Percentiles rank a stretch among this genome's conserved stretches.
Conservation (phyloP, 345 rosid species). For the Rhodamnia rubescens region DNA sequence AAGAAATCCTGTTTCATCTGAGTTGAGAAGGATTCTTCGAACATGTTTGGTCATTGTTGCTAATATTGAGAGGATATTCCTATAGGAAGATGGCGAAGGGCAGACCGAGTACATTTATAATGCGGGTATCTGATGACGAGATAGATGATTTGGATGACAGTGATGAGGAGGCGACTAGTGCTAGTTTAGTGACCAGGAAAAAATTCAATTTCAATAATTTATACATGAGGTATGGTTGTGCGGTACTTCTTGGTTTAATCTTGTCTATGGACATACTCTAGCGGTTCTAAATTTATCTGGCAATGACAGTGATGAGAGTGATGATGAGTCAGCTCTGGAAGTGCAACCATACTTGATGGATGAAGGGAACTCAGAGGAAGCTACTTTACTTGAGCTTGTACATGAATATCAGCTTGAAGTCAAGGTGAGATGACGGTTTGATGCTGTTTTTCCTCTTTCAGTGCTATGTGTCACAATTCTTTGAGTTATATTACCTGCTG, state of each 20-base stretch:
- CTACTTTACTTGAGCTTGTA: conserved; percentile 40
- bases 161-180: conserved; percentile 16
- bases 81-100: conserved; percentile 18
- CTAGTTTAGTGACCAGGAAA: conserved; percentile 13
- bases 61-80: conserved; percentile 6
- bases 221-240: conserved; percentile 34
- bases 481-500: background rate
- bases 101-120: conserved; percentile 13
- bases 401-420: conserved; percentile 45
- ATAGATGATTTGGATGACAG: conserved; percentile 26
- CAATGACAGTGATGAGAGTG: conserved; percentile 49
- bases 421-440: conserved; percentile 28
- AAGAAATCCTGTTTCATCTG: background rate
- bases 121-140: conserved; percentile 57
- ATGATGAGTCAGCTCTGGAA: conserved; percentile 29
- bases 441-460: background rate
- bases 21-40: background rate
- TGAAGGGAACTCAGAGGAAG: conserved; percentile 43
- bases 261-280: background rate
- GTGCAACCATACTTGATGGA: conserved; percentile 34
- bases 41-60: background rate
- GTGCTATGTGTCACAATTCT: background rate
- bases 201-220: conserved; percentile 39
- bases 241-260: background rate
- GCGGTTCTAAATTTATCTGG: background rate